Conservation (phyloP, 1,284 basidiomycete genomes). For the Melampsora americana region DNA sequence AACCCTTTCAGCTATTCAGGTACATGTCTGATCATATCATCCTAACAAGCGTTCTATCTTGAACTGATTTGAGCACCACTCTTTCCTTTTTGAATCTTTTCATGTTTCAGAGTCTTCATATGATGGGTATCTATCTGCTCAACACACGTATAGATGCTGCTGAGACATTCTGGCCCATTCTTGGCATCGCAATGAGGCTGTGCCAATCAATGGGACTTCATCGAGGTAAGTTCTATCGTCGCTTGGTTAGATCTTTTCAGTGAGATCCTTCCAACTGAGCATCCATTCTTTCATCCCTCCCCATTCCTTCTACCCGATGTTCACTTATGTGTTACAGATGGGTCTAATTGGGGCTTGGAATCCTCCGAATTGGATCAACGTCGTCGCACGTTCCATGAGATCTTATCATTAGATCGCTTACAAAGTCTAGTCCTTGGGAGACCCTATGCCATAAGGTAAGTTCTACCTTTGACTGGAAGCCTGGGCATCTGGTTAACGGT, state of each 20-base stretch:
- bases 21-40: not conserved
- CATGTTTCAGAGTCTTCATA: slow-evolving; percentile 22
- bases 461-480: not conserved
- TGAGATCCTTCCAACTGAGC: too few species aligned
- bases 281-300: not conserved
- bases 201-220: slow-evolving; percentile 42
- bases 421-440: slow-evolving; percentile 34
- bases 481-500: not conserved
- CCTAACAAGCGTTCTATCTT: not conserved
- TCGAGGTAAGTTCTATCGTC: slow-evolving; percentile 24
- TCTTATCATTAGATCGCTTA: slow-evolving; percentile 27
- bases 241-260: too few species aligned
- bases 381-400: slow-evolving; percentile 40
- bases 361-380: slow-evolving; percentile 28
- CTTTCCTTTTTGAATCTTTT: not conserved
- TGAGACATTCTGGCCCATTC: slow-evolving; percentile 36
- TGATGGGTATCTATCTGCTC: slow-evolving; percentile 27
- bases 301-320: not conserved
- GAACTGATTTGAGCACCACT: not conserved
- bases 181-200: slow-evolving; percentile 35
- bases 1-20: slow-evolving; percentile 33
- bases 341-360: slow-evolving; percentile 39
- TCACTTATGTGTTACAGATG: slow-evolving; percentile 8
- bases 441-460: slow-evolving; percentile 37
- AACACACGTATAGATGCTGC: slow-evolving; percentile 37